Percentiles rank a stretch among this genome's conserved stretches.
Evolutionary conservation across 371 early-diverging fungal genomes (phyloP).

Genomic region (Mucor ambiguus): DNA sequence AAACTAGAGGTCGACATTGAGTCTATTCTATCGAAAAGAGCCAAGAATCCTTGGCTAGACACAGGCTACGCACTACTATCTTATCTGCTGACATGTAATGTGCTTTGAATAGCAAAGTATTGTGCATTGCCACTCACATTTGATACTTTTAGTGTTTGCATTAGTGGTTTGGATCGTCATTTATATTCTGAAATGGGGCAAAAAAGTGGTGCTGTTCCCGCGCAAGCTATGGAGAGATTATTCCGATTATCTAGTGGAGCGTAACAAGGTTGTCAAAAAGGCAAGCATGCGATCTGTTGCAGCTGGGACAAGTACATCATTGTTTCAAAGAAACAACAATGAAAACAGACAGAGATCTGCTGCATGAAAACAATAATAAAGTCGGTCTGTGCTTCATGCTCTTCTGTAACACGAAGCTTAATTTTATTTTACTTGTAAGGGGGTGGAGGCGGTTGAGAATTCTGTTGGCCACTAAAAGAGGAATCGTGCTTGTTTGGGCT

Average conservation of each 20-base stretch:
- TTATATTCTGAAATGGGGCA: constrained; percentile 40
- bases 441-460: neutral
- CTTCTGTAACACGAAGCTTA: neutral
- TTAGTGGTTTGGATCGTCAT: constrained; percentile 50
- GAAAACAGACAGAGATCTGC: constrained; percentile 4
- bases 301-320: neutral
- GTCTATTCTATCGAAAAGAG: constrained; percentile 46
- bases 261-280: constrained; percentile 29
- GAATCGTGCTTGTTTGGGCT: neutral
- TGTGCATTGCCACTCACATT: neutral
- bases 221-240: constrained; percentile 39
- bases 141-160: constrained; percentile 33
- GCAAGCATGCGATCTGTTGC: constrained; percentile 14
- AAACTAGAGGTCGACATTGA: constrained; percentile 50
- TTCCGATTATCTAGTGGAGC: constrained; percentile 39
- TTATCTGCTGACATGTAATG: constrained; percentile 44
- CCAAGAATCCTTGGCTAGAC: constrained; percentile 54
- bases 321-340: neutral
- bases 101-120: neutral
- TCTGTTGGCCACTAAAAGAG: neutral
- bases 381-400: constrained; percentile 8
- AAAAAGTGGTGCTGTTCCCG: constrained; percentile 40
- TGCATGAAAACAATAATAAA: neutral
- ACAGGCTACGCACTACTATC: constrained; percentile 50
- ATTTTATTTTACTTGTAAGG: constrained; percentile 2